phyloP scores from a whole-genome alignment of 176 grass and related monocot species.

The Musa itinerans region DNA sequence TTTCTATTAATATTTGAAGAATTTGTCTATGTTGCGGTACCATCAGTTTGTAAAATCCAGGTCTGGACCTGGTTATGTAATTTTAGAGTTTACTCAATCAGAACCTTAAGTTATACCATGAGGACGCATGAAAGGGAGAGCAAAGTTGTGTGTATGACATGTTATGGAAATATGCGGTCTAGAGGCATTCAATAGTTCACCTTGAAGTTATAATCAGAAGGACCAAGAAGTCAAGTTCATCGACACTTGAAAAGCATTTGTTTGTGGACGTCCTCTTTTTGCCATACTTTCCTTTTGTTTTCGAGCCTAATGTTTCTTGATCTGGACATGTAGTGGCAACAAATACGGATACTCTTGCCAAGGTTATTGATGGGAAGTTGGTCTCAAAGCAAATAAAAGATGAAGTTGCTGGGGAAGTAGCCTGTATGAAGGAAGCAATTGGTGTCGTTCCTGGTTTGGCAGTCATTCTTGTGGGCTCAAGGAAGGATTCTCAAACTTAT shows the following conservation, averaged over 20 bases:
- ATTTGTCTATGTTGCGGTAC: too few relatives aligned
- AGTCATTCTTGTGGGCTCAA: constrained; percentile 70
- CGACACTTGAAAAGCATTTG: neutral
- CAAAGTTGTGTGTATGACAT: too few relatives aligned
- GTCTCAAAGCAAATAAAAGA: constrained; percentile 71
- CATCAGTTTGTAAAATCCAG: too few relatives aligned
- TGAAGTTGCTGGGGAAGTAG: constrained; percentile 46
- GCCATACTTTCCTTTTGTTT: neutral
- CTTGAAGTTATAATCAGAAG: too few relatives aligned
- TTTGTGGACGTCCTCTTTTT: neutral
- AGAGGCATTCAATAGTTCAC: too few relatives aligned
- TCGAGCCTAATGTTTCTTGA: neutral
- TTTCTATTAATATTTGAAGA: too few relatives aligned
- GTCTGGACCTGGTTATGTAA: too few relatives aligned
- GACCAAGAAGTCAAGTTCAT: neutral
- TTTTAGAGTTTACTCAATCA: too few relatives aligned
- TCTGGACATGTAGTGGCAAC: constrained; percentile 27
- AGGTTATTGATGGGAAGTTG: constrained; percentile 75
- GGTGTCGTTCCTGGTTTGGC: constrained; percentile 69
- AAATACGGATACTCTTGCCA: constrained; percentile 29
- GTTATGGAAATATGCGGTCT: too few relatives aligned
- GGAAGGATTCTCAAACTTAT: constrained; percentile 87
- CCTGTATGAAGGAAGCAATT: constrained; percentile 51
- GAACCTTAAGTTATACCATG: too few relatives aligned
- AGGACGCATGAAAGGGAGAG: too few relatives aligned